Evolutionary conservation across 176 grass and related monocot genomes (phyloP), one percentile per base, ranked within the genome.

Genomic region (Carex scoparia): DNA sequence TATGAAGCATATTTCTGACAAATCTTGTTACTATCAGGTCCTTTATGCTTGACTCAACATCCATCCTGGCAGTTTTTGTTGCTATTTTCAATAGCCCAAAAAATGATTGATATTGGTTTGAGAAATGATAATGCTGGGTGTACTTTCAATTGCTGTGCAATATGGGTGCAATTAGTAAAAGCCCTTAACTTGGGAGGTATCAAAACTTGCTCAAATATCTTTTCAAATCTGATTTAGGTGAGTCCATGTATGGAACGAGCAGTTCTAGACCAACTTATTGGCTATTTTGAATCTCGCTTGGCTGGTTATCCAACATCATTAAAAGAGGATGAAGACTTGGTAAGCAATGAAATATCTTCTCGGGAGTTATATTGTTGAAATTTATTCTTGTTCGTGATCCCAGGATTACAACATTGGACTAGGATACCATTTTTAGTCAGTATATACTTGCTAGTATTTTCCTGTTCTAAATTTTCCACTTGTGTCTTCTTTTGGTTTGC

Each of bases 211-310:
- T 79, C 16, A 28, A 30, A 57, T 63, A 23, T 79, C 5, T n/a
- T 86, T 54, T 42, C 59, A 62, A 30, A 37, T 75, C 2, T 87
- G 81, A 7, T 46, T 7, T 87, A 99, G 96, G 85, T 94, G 65
- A 99, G 90, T 81, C 85, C 96, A 64, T 99, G 96, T 81, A 89
- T 92, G 86, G 96, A 99, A 66, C 86, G 91, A 87, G 96, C 96
- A 44, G 96, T 99, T 75, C 83, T 99, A 65, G 96, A 99, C 86
- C 96, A 99, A 90, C 93, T 99, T 84, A 87, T 91, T 87, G 79
- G 49, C 62, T 95, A 95, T 86, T 90, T 99, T 68, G 84, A 93
- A 86, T 91, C 88, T 86, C 90, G 93, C 31, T 95, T 99, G 93
- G 84, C 87, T 84, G 85, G 80, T 86, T 99, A 99, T 84, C 89